Conservation (phyloP, 1,284 basidiomycete species). For the Athelia psychrophila region DNA sequence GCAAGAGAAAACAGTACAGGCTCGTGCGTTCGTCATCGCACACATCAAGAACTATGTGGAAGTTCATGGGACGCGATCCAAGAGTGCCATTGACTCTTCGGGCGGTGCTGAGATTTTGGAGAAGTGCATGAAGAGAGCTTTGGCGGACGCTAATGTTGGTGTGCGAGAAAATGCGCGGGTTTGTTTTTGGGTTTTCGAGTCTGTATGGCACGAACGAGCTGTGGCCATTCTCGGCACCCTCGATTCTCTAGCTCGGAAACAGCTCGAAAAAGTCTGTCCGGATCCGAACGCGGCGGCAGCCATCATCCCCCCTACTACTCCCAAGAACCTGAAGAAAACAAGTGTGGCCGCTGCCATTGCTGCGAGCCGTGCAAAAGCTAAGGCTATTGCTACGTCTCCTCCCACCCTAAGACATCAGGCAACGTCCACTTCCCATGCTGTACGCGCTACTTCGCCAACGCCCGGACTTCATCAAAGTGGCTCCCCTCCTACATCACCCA, state of each 20-base stretch:
- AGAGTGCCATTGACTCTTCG: constrained; percentile 59
- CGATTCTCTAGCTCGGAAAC: constrained; percentile 73
- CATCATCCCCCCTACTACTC: constrained; percentile 42
- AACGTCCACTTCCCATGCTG: constrained; percentile 56
- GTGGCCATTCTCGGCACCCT: constrained; percentile 62
- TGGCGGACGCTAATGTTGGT: constrained; percentile 78
- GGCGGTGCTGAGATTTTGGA: constrained; percentile 72
- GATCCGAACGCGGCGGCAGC: constrained; percentile 41
- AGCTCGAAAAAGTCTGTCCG: constrained; percentile 84
- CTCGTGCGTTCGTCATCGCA: constrained; percentile 63
- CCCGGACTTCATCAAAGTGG: constrained; percentile 37
- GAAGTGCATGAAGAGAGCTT: constrained; percentile 65
- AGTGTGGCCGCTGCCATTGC: constrained; percentile 81
- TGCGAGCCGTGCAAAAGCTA: constrained; percentile 79
- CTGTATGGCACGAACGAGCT: constrained; percentile 73
- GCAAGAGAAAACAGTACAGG: constrained; percentile 86
- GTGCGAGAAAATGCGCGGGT: constrained; percentile 76
- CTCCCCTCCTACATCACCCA: constrained; percentile 40
- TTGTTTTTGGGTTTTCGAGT: constrained; percentile 81
- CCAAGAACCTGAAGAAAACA: constrained; percentile 62
- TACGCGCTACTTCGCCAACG: constrained; percentile 40
- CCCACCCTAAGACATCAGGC: constrained; percentile 76
- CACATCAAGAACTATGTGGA: constrained; percentile 79
- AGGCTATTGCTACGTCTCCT: constrained; percentile 76
- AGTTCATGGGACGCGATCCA: constrained; percentile 62